Evolutionary conservation across 768 basidiomycete species (phyloP).

Genomic region (Lactarius deliciosus): DNA sequence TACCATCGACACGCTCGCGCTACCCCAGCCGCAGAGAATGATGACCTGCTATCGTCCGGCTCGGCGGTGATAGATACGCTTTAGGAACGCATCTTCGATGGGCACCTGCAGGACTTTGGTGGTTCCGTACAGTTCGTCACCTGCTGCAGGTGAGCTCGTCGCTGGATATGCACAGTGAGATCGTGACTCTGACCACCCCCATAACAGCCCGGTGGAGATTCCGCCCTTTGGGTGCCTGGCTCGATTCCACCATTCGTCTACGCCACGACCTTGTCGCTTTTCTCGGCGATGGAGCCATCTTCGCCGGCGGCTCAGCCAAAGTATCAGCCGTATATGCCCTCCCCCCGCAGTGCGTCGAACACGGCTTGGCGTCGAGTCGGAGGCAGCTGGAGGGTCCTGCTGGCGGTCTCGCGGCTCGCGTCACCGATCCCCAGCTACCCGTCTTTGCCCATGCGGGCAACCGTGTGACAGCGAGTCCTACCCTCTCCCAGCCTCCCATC

Average conservation of each 20-base stretch:
- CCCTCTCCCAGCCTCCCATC: no score
- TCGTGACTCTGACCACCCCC: not conserved
- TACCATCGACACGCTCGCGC: no score
- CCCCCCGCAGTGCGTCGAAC: constrained; percentile 18
- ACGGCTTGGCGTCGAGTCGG: constrained; percentile 17
- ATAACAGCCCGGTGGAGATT: not conserved
- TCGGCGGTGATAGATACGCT: no score
- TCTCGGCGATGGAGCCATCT: not conserved
- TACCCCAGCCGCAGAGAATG: no score
- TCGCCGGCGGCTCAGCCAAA: not conserved
- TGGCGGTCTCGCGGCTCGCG: constrained; percentile 15
- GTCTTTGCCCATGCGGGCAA: no score
- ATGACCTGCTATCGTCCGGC: no score
- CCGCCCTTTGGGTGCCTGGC: not conserved
- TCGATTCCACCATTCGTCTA: constrained; percentile 14
- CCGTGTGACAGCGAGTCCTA: no score
- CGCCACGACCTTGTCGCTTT: not conserved
- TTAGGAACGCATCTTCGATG: no score
- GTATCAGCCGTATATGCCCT: constrained; percentile 8
- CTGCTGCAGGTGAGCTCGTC: not conserved
- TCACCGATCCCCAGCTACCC: no score
- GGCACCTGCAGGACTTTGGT: no score
- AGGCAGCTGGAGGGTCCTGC: constrained; percentile 23
- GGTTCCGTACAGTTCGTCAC: not conserved
- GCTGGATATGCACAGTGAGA: not conserved